Evolutionary conservation across 805 yeast genomes (phyloP).

Genomic region (Tetrapisispora namnaoensis): DNA sequence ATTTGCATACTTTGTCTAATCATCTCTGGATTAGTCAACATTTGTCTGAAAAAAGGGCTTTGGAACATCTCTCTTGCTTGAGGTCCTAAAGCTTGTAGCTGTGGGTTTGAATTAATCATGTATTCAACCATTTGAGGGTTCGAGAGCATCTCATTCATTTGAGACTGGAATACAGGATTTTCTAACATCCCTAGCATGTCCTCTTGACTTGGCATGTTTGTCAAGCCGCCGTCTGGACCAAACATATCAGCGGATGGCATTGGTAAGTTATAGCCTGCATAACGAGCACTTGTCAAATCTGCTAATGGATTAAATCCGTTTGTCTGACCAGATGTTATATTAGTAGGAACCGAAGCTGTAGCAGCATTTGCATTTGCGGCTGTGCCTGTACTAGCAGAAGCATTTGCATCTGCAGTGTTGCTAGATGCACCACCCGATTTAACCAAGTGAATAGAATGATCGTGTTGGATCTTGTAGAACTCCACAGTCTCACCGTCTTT

Average conservation of each 20-base stretch:
- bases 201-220: conserved; percentile 52
- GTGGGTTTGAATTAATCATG: conserved; percentile 75
- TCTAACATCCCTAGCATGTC: conserved; percentile 68
- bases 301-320: conserved; percentile 86
- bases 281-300: conserved; percentile 88
- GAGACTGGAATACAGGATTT: conserved; percentile 71
- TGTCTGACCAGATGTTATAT: conserved; percentile 70
- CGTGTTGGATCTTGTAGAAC: conserved; percentile 71
- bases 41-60: conserved; percentile 70
- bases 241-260: conserved; percentile 82
- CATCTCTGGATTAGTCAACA: conserved; percentile 75
- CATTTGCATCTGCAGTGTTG: conserved; percentile 14
- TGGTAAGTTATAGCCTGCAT: conserved; percentile 72
- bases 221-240: conserved; percentile 83
- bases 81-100: conserved; percentile 78
- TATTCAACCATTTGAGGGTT: conserved; percentile 85
- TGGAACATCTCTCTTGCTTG: conserved; percentile 79
- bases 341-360: conserved; percentile 42
- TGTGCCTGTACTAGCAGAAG: conserved; percentile 20
- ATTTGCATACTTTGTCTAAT: conserved; percentile 74
- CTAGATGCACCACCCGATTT: conserved; percentile 55
- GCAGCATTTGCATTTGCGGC: background rate
- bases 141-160: conserved; percentile 69
- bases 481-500: conserved; percentile 72
- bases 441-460: conserved; percentile 83